Evolutionary conservation across 257 asterid species (phyloP), one percentile per base, ranked within the genome.

Genomic region (Solanum lycopersicoides): DNA sequence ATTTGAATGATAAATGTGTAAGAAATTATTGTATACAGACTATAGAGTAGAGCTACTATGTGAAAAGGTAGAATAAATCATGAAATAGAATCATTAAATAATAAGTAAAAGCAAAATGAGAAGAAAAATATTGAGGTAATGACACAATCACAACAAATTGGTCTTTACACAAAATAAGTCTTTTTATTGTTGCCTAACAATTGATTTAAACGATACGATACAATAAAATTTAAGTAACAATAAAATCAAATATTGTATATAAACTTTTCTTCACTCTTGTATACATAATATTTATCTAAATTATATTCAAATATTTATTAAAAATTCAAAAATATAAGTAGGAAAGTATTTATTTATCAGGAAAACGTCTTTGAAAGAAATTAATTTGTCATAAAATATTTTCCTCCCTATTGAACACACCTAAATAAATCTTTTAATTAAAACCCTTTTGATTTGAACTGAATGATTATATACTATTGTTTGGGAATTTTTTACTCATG

Each of bases 111-210:
- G 8, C 63, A 53, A 50, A 47, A 53, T 18, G 10, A 18, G n/a
- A 53, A 53, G n/a, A 53, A 53, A 53, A 18, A 53, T 18, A 53
- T 53, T 18, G 21, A 53, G 63, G n/a, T 16, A 53, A 53, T 18
- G 63, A 53, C 0, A 0, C n/a, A 4, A 53, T 16, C 0, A 53
- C n/a, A 6, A 16, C 4, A 53, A 53, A 18, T 53, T 0, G 8
- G 0, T 53, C 11, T 0, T 18, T 18, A 53, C 11, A 53, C 63
- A 53, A 53, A 53, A 0, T 53, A 53, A 53, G 4, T 53, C 10
- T 53, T 53, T 53, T 53, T n/a, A 18, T 53, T 6, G 4, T 53
- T 53, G 16, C 11, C 10, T 18, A 53, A 18, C 63, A 53, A 6
- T 3, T 16, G 11, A 53, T 53, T 53, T 53, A 53, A 56, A 56